Conservation (phyloP, 208 protist genomes). For the Trypanosoma vivax region DNA sequence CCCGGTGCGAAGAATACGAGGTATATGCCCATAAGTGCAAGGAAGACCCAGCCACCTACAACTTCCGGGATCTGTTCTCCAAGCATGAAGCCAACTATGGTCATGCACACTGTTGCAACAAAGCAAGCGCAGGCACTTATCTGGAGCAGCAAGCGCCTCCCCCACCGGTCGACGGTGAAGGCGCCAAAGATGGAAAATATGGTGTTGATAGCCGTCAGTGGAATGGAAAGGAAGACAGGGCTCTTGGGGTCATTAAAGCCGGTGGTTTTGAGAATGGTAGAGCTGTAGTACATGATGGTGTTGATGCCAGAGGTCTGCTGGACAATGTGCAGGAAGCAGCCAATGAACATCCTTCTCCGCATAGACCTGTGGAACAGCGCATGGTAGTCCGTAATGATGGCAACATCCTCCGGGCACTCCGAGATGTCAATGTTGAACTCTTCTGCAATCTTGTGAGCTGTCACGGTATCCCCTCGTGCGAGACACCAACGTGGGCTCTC, state of each 20-base stretch:
- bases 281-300: conserved; percentile 92
- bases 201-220: conserved; percentile 85
- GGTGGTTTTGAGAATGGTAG: conserved; percentile 79
- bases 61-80: conserved; percentile 48
- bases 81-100: conserved; percentile 53
- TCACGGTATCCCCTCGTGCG: conserved; percentile 32
- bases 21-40: conserved; percentile 70
- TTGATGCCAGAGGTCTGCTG: conserved; percentile 92
- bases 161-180: conserved; percentile 80
- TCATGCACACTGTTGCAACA: conserved; percentile 41
- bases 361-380: conserved; percentile 47
- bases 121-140: conserved; percentile 68
- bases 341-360: conserved; percentile 64
- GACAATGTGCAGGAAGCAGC: conserved; percentile 82
- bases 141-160: conserved; percentile 63
- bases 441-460: conserved; percentile 42
- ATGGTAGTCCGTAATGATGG: conserved; percentile 51
- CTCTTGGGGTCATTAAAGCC: conserved; percentile 68
- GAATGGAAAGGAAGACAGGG: conserved; percentile 76
- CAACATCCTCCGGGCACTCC: conserved; percentile 24
- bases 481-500: conserved; percentile 86
- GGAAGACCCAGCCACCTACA: conserved; percentile 67
- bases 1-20: conserved; percentile 82
- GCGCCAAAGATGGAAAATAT: conserved; percentile 72
- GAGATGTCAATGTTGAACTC: conserved; percentile 60